These are phyloP conservation scores for Shiraia bambusicola DNA, from an alignment of 2,329 filamentous ascomycete species.

Conservation along the genomic window DNA sequence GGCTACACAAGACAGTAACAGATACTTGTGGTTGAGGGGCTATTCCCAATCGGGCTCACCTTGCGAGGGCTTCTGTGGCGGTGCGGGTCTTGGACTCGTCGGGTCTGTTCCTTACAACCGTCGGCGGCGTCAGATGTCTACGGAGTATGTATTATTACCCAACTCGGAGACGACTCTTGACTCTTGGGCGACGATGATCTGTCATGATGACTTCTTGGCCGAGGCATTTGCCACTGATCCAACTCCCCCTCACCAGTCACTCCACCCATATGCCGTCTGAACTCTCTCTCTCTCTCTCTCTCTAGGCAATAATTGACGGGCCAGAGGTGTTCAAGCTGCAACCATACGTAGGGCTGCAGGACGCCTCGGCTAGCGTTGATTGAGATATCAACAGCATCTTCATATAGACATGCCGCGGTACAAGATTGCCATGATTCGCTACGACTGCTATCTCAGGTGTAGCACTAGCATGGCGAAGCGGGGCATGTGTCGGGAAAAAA, in stretches of 20 bases:
- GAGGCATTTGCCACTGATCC: conserved; percentile 11
- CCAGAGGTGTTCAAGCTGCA: not conserved
- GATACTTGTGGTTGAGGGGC: conserved; percentile 23
- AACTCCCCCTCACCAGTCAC: not conserved
- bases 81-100: too few relatives aligned
- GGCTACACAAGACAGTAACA: conserved; percentile 13
- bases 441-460: conserved; percentile 9
- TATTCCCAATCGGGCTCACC: conserved; percentile 17
- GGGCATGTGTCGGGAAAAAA: conserved; percentile 16
- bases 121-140: too few relatives aligned
- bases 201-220: not conserved
- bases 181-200: too few relatives aligned
- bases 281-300: not conserved
- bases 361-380: conserved; percentile 6
- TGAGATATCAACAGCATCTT: conserved; percentile 17
- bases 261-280: not conserved
- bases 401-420: not conserved
- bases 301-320: not conserved
- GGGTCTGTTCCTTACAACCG: conserved; percentile 1
- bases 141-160: too few relatives aligned
- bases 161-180: conserved; percentile 3
- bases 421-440: conserved; percentile 2
- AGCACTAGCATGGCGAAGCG: conserved; percentile 6
- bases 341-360: conserved; percentile 16
- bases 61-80: conserved; percentile 15